Conservation (phyloP, 2,329 filamentous ascomycete species). For the Fusarium lateritium region DNA sequence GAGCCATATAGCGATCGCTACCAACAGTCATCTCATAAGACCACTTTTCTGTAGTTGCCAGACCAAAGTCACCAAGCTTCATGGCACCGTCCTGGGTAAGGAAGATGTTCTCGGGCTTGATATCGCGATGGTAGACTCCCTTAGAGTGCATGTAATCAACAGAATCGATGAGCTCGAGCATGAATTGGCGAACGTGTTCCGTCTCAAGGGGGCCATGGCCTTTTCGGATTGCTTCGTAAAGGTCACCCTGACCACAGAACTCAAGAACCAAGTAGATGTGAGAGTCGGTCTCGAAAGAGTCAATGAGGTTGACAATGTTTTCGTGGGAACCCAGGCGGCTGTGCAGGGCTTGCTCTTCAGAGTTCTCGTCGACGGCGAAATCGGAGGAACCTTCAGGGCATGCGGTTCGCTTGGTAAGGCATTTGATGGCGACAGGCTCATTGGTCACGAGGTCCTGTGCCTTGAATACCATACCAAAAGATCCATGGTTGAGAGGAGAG, state of each 20-base stretch:
- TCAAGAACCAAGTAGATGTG: constrained; percentile 95
- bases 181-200: constrained; percentile 96
- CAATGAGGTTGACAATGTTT: constrained; percentile 93
- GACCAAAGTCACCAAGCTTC: constrained; percentile 97
- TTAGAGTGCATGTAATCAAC: constrained; percentile 92
- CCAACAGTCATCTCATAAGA: constrained; percentile 94
- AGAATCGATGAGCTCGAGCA: constrained; percentile 92
- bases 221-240: constrained; percentile 96
- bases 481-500: constrained; percentile 96
- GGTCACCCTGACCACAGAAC: constrained; percentile 93
- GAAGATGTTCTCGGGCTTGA: constrained; percentile 99
- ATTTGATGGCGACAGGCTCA: constrained; percentile 94
- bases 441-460: constrained; percentile 84
- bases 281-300: constrained; percentile 91
- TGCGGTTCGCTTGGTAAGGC: constrained; percentile 85
- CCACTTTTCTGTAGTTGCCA: constrained; percentile 91
- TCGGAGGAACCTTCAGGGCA: constrained; percentile 72
- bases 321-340: constrained; percentile 82
- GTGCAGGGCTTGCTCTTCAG: constrained; percentile 86
- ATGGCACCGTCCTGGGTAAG: constrained; percentile 86
- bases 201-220: constrained; percentile 92
- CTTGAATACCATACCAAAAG: constrained; percentile 98
- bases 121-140: constrained; percentile 95
- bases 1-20: constrained; percentile 99
- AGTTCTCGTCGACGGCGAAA: constrained; percentile 84